Conservation (phyloP, 2,329 filamentous ascomycete genomes). For the Fusarium kyushuense region DNA sequence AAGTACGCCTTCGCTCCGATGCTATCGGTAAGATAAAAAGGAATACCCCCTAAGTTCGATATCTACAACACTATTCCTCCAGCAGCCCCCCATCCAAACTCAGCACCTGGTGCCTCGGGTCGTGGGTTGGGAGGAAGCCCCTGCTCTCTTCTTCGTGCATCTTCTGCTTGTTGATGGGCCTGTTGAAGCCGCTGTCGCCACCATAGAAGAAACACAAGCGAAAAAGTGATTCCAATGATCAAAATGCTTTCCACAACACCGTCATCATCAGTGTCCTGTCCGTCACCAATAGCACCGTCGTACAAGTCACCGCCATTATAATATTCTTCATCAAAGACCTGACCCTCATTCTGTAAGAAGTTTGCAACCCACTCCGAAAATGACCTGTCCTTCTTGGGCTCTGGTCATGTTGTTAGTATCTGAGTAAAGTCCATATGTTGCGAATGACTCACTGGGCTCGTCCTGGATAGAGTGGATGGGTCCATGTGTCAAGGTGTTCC, state of each 20-base stretch:
- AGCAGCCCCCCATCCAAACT: constrained; percentile 55
- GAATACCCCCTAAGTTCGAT: constrained; percentile 27
- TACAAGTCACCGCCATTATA: constrained; percentile 65
- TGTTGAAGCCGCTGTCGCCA: constrained; percentile 80
- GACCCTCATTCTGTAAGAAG: constrained; percentile 79
- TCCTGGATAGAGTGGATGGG: constrained; percentile 91
- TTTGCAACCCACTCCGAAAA: constrained; percentile 88
- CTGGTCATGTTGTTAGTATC: constrained; percentile 59
- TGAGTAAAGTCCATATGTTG: not conserved
- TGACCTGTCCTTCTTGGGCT: constrained; percentile 78
- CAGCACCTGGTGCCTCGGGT: constrained; percentile 44
- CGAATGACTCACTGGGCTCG: constrained; percentile 76
- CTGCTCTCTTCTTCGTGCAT: constrained; percentile 51
- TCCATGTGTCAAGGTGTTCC: constrained; percentile 94
- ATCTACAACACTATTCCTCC: constrained; percentile 53
- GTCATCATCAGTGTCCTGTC: constrained; percentile 75
- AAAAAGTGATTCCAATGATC: constrained; percentile 81
- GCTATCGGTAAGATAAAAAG: constrained; percentile 42
- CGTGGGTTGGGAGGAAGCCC: constrained; percentile 46
- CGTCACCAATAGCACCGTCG: constrained; percentile 67
- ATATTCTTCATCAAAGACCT: constrained; percentile 73
- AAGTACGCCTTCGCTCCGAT: constrained; percentile 49
- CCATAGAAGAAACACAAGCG: constrained; percentile 82
- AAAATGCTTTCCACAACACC: constrained; percentile 86
- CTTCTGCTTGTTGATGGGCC: constrained; percentile 57